Evolutionary conservation across 805 yeast genomes (phyloP).

Genomic region (Starmerella khaoyaiensis): DNA sequence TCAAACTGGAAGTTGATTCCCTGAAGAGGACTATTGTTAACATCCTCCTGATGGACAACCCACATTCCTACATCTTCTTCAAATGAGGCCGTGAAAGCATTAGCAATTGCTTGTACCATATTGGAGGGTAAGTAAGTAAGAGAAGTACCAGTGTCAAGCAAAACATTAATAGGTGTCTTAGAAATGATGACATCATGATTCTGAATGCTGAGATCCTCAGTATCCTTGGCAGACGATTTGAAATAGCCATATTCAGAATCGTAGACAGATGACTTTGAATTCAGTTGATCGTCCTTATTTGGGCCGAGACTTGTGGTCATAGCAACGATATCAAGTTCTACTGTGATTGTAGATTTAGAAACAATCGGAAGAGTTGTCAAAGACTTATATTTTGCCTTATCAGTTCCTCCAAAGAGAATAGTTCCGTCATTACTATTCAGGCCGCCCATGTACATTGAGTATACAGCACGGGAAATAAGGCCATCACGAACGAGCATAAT

Average conservation of each 20-base stretch:
- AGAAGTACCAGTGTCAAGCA: slow-evolving; percentile 48
- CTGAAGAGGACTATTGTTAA: slow-evolving; percentile 14
- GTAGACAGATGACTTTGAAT: not conserved
- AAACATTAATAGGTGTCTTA: slow-evolving; percentile 26
- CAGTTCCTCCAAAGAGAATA: slow-evolving; percentile 64
- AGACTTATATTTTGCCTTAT: slow-evolving; percentile 46
- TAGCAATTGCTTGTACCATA: slow-evolving; percentile 27
- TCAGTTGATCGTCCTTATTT: not conserved
- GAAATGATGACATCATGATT: slow-evolving; percentile 15
- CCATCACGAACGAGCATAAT: slow-evolving; percentile 44
- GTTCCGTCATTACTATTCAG: slow-evolving; percentile 33
- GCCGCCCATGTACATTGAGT: slow-evolving; percentile 49
- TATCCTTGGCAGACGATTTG: not conserved
- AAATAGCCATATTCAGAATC: slow-evolving; percentile 3
- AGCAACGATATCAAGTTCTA: slow-evolving; percentile 19
- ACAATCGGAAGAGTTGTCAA: slow-evolving; percentile 37
- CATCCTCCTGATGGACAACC: slow-evolving; percentile 29
- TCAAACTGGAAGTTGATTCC: slow-evolving; percentile 38
- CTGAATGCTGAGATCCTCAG: not conserved
- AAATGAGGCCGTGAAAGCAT: slow-evolving; percentile 32
- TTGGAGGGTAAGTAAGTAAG: slow-evolving; percentile 36
- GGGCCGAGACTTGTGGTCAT: slow-evolving; percentile 14
- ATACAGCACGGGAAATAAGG: slow-evolving; percentile 40
- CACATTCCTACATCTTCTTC: slow-evolving; percentile 32
- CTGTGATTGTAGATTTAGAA: slow-evolving; percentile 17